Conservation (phyloP, 108 stramenopile species). For the Parmales sp. region DNA sequence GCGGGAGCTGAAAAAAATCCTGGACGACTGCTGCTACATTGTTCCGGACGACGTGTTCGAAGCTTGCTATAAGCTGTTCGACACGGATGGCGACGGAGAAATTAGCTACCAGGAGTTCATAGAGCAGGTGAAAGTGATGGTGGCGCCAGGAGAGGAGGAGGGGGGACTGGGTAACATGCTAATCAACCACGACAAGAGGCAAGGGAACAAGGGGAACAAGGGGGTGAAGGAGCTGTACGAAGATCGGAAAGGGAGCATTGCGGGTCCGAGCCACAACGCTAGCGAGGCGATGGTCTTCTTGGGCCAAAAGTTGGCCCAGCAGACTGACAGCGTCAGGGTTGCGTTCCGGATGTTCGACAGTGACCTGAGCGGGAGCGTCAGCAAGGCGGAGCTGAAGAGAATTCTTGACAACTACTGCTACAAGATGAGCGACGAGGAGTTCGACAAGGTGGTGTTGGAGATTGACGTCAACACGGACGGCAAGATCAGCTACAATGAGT, state of each 20-base stretch:
- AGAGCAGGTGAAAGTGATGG: constrained; percentile 5
- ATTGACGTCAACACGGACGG: background rate
- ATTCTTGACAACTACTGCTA: constrained; percentile 6
- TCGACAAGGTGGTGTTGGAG: background rate
- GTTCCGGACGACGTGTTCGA: constrained; percentile 2
- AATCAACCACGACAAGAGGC: background rate
- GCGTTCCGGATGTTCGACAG: constrained; percentile 9
- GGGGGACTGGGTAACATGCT: background rate
- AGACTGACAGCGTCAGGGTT: background rate
- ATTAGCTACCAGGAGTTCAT: constrained; percentile 10
- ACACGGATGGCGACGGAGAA: constrained; percentile 6
- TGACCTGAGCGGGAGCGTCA: background rate
- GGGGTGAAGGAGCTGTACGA: background rate
- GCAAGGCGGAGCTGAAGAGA: background rate
- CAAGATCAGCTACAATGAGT: constrained; percentile 7
- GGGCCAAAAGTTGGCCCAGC: background rate
- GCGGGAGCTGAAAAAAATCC: background rate
- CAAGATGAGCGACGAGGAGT: constrained; percentile 12
- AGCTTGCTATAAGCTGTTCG: background rate
- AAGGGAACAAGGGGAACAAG: background rate
- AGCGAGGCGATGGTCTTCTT: background rate
- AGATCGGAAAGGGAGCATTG: background rate
- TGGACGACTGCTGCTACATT: constrained; percentile 11
- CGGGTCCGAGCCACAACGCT: background rate
- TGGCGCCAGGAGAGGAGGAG: background rate